Percentiles rank a stretch among this genome's conserved stretches.
These are phyloP conservation scores for Ehretia macrophylla DNA, from an alignment of 257 asterid species.

Conservation along the genomic window DNA sequence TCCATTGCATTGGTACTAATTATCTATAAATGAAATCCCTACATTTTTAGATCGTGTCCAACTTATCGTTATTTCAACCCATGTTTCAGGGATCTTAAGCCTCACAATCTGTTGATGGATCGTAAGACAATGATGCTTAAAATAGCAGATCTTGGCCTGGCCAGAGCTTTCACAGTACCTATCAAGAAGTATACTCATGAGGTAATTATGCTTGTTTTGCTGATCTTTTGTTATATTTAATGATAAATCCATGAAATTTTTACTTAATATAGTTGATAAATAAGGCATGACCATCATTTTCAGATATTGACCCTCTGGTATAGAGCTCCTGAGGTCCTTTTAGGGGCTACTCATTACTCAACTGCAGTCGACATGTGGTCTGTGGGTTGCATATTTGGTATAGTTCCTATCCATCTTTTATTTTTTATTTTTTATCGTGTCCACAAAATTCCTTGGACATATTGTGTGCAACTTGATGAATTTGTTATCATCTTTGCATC, in stretches of 20 bases:
- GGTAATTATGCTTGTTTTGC: slow-evolving; percentile 24
- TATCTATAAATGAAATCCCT: not conserved
- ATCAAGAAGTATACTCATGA: slow-evolving; percentile 97
- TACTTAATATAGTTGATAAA: not conserved
- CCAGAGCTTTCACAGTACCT: slow-evolving; percentile 86
- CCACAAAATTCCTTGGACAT: too few species aligned
- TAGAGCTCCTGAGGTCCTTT: slow-evolving; percentile 97
- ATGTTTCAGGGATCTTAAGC: slow-evolving; percentile 80
- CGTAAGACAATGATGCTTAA: slow-evolving; percentile 86
- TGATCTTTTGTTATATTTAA: too few species aligned
- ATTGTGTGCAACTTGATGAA: too few species aligned
- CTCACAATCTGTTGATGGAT: slow-evolving; percentile 96
- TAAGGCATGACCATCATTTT: slow-evolving; percentile 3
- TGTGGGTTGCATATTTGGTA: slow-evolving; percentile 96
- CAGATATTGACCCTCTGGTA: slow-evolving; percentile 99
- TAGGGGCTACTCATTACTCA: slow-evolving; percentile 95
- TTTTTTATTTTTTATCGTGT: not conserved
- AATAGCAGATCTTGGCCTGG: slow-evolving; percentile 96
- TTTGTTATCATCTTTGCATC: not conserved
- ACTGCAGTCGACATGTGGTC: slow-evolving; percentile 99
- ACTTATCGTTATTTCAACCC: not conserved
- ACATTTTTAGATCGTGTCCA: not conserved
- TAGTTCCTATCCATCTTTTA: not conserved
- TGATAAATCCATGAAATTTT: not conserved
- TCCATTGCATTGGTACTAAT: not conserved